Evolutionary conservation across 768 basidiomycete species (phyloP), one percentile per base, ranked within the genome.

Genomic region (Gymnopilus dilepis): DNA sequence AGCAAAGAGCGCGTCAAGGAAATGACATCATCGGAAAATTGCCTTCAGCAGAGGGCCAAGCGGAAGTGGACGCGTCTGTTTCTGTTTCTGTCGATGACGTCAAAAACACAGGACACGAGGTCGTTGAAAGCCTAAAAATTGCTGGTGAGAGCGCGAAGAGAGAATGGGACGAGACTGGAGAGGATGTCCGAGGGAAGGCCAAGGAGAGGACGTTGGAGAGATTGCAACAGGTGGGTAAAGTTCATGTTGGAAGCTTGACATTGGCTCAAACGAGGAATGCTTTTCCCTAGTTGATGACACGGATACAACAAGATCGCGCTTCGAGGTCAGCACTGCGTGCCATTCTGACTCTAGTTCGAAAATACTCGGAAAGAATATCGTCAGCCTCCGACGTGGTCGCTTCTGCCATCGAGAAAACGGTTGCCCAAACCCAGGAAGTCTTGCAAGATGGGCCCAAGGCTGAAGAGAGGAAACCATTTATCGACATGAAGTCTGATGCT

Each of bases 251-350:
- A 21, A 15, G 21, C 33, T 11, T 4, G 40, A 11, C n/a, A 11
- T 53, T 4, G 31, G 6, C 31, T 30, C 13, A 38, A 19, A 3
- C 8, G 51, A 58, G 34, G 2, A 11, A 37, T 37, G 30, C 37
- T 38, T 50, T 41, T 53, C 24, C 26, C 17, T 17, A 75, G 76
- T 59, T 74, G 12, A 53, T 78, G 8, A 45, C 71, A 24, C 73
- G 70, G 24, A 70, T 74, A 7, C 74, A 75, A 37, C 61, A 70
- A 62, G 74, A 77, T 51, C 72, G 70, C 11, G 61, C 73, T 38
- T 73, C 73, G 6, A 69, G 71, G n/a, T 48, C 59, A 3, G 77
- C 79, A 0, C 60, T 80, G 28, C 64, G 64, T 9, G 69, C 76
- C 3, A 67, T 78, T 9, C 61, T 78, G 19, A 57, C 65, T 22